Percentiles rank a stretch among this genome's conserved stretches.
phyloP scores from a whole-genome alignment of 2,329 filamentous ascomycete species.

The Pseudopyrenochaeta lycopersici region DNA sequence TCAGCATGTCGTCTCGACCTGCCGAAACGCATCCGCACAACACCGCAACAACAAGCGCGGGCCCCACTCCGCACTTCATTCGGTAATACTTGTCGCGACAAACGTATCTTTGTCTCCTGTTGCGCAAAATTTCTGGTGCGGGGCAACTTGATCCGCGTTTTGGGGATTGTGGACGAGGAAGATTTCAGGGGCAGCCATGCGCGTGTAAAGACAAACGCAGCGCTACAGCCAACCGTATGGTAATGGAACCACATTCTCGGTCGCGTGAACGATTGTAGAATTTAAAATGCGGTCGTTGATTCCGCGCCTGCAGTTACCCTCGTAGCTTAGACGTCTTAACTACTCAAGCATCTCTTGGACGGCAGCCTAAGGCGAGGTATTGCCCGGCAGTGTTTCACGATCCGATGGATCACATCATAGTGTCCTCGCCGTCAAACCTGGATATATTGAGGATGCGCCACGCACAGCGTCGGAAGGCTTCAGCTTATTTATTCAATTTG shows the following conservation, averaged over 20 bases:
- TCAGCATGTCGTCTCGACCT: constrained; percentile 24
- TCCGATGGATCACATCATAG: constrained; percentile 15
- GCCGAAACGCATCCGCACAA: constrained; percentile 3
- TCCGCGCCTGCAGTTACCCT: constrained; percentile 20
- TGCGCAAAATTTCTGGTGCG: constrained; percentile 3
- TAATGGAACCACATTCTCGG: too few relatives aligned
- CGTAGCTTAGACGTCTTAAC: constrained; percentile 22
- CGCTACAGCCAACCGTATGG: too few relatives aligned
- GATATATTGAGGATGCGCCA: constrained; percentile 28
- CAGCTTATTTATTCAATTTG: neutral
- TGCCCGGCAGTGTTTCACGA: constrained; percentile 36
- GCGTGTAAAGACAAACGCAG: too few relatives aligned
- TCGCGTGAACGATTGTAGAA: neutral
- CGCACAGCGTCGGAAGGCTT: neutral
- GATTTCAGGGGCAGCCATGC: neutral
- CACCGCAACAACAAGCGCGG: constrained; percentile 18
- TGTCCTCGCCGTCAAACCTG: neutral
- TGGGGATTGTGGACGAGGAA: neutral
- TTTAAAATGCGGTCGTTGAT: neutral
- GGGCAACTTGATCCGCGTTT: constrained; percentile 24
- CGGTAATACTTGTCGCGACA: constrained; percentile 6
- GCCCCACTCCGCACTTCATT: constrained; percentile 22
- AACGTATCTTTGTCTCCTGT: constrained; percentile 7
- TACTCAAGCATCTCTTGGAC: constrained; percentile 23
- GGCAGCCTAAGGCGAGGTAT: constrained; percentile 26